Conservation (phyloP, 306 rosid genomes). For the Lathyrus tuberosus region DNA sequence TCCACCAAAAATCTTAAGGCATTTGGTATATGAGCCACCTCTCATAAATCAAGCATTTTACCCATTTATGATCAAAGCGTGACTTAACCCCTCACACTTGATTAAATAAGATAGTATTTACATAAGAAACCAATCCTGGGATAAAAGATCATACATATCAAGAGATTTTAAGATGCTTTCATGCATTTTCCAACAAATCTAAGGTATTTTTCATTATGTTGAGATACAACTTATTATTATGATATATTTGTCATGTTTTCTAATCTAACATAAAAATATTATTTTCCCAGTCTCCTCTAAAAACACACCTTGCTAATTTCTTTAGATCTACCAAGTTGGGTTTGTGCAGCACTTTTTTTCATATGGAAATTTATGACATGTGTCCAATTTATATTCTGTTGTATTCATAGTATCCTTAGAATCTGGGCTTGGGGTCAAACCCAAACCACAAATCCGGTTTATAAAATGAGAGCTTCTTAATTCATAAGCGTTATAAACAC, state of each 20-base stretch:
- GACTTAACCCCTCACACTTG: too few species aligned
- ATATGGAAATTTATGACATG: slow-evolving; percentile 14
- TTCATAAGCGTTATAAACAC: not conserved
- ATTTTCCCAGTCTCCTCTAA: not conserved
- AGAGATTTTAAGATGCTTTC: too few species aligned
- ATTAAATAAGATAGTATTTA: too few species aligned
- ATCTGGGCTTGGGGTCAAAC: not conserved
- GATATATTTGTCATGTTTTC: not conserved
- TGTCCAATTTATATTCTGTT: not conserved
- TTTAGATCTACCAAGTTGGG: slow-evolving; percentile 14
- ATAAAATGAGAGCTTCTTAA: not conserved
- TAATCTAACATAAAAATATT: not conserved
- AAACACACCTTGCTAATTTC: not conserved
- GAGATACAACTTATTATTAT: not conserved
- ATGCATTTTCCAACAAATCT: not conserved
- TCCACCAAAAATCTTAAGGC: too few species aligned
- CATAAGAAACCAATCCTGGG: too few species aligned
- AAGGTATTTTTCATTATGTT: not conserved
- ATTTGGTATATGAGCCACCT: too few species aligned
- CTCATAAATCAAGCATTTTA: too few species aligned
- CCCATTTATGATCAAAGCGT: too few species aligned
- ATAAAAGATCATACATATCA: too few species aligned
- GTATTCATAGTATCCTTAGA: not conserved
- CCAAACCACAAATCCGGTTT: not conserved
- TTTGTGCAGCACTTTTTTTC: not conserved